Conservation (phyloP, 495 filamentous ascomycete genomes). For the Xylaria venustula region DNA sequence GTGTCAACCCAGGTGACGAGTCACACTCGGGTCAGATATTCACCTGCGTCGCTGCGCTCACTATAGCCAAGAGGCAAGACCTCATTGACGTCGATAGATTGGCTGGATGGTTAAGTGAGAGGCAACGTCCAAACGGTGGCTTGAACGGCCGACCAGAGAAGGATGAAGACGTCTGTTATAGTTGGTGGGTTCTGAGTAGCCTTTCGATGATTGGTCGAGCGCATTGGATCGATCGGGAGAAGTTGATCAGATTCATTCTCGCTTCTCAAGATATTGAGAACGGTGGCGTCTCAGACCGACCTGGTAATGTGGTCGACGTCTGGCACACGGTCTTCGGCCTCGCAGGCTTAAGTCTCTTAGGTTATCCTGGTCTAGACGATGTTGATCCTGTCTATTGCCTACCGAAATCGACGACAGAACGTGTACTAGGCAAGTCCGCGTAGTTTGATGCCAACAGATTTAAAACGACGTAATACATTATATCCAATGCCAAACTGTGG, state of each 20-base stretch:
- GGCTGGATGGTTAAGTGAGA: slow-evolving; percentile 87
- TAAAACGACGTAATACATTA: not conserved
- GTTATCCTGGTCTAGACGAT: slow-evolving; percentile 69
- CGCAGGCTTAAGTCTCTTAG: slow-evolving; percentile 81
- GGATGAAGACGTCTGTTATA: slow-evolving; percentile 94
- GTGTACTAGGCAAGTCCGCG: slow-evolving; percentile 44
- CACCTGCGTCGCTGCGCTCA: slow-evolving; percentile 86
- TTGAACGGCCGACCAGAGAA: slow-evolving; percentile 96
- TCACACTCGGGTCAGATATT: slow-evolving; percentile 92
- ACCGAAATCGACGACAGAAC: slow-evolving; percentile 62
- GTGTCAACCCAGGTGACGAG: slow-evolving; percentile 82
- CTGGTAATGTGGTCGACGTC: slow-evolving; percentile 93
- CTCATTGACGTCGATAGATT: slow-evolving; percentile 79
- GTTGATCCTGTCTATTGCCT: slow-evolving; percentile 90
- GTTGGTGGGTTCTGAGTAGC: slow-evolving; percentile 94
- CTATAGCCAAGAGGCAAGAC: slow-evolving; percentile 79
- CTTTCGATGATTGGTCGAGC: slow-evolving; percentile 83
- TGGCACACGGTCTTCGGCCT: slow-evolving; percentile 92
- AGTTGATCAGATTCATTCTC: slow-evolving; percentile 77
- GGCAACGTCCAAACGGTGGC: slow-evolving; percentile 82
- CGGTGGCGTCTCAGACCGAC: slow-evolving; percentile 87
- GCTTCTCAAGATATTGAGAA: slow-evolving; percentile 80
- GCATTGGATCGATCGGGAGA: slow-evolving; percentile 85
- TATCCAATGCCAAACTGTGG: not conserved
- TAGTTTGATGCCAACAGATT: slow-evolving; percentile 27